Conservation (phyloP, 257 asterid species). For the Verbascum thapsus region DNA sequence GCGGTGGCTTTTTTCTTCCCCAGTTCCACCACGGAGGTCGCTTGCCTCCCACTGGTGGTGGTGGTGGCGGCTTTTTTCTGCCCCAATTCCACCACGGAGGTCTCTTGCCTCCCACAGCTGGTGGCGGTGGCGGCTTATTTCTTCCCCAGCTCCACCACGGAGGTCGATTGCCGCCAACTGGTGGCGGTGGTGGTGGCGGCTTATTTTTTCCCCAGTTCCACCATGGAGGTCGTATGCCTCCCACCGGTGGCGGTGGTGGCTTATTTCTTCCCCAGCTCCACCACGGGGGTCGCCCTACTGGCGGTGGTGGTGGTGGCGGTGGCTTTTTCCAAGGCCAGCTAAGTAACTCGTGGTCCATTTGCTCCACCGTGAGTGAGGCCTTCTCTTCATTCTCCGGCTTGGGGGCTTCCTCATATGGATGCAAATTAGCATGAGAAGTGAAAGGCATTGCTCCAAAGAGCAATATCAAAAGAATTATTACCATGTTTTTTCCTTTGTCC, state of each 20-base stretch:
- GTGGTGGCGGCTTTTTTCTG: conserved; percentile 1
- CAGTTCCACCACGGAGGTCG: conserved; percentile 6
- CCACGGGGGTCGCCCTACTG: neutral
- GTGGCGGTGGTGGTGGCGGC: no score
- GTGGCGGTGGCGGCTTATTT: no score
- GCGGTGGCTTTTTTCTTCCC: conserved; percentile 9
- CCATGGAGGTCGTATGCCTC: no score
- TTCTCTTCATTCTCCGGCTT: neutral
- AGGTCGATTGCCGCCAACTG: no score
- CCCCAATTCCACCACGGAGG: conserved; percentile 1
- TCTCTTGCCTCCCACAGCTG: no score
- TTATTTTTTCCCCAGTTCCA: no score
- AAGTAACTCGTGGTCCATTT: neutral
- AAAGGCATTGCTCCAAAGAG: conserved; percentile 19
- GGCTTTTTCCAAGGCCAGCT: neutral
- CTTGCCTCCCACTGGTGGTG: neutral
- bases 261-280: no score
- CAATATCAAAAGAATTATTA: neutral
- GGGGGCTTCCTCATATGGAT: neutral
- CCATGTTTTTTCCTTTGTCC: conserved; percentile 4
- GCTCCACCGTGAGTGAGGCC: neutral
- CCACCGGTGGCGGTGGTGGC: neutral
- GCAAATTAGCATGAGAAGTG: conserved; percentile 9
- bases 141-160: no score
- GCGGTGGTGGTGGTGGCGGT: neutral